These are phyloP conservation scores for Aspergillus luchuensis DNA, from an alignment of 2,329 filamentous ascomycete genomes.

Conservation along the genomic window DNA sequence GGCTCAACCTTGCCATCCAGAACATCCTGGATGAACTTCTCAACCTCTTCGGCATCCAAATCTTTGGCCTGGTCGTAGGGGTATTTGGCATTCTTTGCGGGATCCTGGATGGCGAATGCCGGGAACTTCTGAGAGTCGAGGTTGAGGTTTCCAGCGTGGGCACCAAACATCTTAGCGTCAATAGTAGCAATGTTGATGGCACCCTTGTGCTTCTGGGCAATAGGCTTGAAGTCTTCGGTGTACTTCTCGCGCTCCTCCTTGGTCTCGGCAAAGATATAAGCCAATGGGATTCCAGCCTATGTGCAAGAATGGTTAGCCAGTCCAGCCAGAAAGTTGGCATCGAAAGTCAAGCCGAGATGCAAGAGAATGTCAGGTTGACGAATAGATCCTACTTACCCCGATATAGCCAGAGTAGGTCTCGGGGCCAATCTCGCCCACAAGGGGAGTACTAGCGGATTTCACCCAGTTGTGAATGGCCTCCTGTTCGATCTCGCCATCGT, in stretches of 20 bases:
- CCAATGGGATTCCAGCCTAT: slow-evolving; percentile 81
- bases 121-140: slow-evolving; percentile 94
- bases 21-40: slow-evolving; percentile 83
- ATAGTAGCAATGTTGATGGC: slow-evolving; percentile 98
- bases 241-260: slow-evolving; percentile 83
- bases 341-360: neutral
- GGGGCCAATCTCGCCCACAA: slow-evolving; percentile 93
- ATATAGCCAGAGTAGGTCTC: slow-evolving; percentile 97
- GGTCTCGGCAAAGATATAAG: slow-evolving; percentile 96
- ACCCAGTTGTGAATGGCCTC: slow-evolving; percentile 81
- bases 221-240: slow-evolving; percentile 73
- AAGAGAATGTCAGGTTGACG: neutral
- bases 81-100: slow-evolving; percentile 93
- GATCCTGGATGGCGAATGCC: slow-evolving; percentile 96
- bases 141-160: slow-evolving; percentile 95
- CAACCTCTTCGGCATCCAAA: slow-evolving; percentile 72
- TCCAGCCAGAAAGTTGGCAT: neutral
- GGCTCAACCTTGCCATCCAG: slow-evolving; percentile 84
- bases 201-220: slow-evolving; percentile 91
- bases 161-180: slow-evolving; percentile 89
- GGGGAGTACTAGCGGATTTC: slow-evolving; percentile 80
- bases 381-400: slow-evolving; percentile 55
- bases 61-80: slow-evolving; percentile 84
- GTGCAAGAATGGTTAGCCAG: neutral
- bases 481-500: slow-evolving; percentile 76